phyloP scores from a whole-genome alignment of 257 asterid genomes.

The Solanum piurae region DNA sequence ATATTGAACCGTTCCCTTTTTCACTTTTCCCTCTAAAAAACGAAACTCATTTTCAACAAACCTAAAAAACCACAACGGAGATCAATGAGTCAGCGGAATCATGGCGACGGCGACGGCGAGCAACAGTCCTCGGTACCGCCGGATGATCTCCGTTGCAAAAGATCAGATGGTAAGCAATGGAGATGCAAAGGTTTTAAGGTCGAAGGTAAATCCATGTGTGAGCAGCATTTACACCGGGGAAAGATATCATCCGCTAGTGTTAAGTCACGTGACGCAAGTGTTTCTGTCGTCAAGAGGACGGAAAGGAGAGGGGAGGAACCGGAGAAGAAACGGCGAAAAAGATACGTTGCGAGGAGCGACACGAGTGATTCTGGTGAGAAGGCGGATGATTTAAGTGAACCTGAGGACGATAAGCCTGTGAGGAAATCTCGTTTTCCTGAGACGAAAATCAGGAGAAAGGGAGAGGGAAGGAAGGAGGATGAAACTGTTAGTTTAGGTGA shows the following conservation, averaged over 20 bases:
- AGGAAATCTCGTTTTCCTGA: too few relatives aligned
- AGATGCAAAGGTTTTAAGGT: conserved; percentile 21
- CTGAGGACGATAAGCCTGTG: not conserved
- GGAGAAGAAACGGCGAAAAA: conserved; percentile 9
- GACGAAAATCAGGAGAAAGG: not conserved
- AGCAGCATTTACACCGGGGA: conserved; percentile 10
- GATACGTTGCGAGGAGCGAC: not conserved
- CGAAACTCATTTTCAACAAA: not conserved
- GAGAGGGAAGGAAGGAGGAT: not conserved
- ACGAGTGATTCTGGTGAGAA: not conserved
- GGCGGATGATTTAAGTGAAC: not conserved
- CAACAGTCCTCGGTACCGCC: conserved; percentile 2
- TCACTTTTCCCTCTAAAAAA: not conserved
- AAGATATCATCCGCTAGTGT: not conserved
- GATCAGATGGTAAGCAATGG: conserved; percentile 19
- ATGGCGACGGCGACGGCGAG: not conserved
- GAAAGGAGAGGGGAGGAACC: conserved; percentile 2
- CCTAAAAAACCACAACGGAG: not conserved
- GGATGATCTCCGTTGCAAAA: conserved; percentile 14
- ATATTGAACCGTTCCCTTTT: not conserved
- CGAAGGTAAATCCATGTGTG: conserved; percentile 9
- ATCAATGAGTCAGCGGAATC: not conserved
- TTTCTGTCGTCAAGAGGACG: not conserved
- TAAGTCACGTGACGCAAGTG: not conserved
- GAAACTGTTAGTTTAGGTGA: not conserved